Conservation (phyloP, 2,329 filamentous ascomycete species). For the Penicillium sumatraense region DNA sequence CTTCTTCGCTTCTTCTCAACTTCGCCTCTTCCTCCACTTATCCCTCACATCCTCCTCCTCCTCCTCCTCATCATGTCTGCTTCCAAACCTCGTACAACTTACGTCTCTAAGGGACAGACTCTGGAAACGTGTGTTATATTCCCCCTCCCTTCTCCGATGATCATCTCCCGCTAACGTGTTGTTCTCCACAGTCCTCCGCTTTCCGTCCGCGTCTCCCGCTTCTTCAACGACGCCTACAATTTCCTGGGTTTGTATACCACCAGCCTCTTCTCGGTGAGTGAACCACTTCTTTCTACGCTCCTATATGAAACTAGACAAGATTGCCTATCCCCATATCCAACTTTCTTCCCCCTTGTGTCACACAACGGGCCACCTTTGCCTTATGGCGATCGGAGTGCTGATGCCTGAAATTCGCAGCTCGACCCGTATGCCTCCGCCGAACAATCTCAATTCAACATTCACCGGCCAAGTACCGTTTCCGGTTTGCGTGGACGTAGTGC, state of each 20-base stretch:
- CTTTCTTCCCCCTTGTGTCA: neutral
- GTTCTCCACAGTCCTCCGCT: conserved; percentile 46
- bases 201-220: conserved; percentile 46
- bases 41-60: neutral
- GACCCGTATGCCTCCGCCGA: conserved; percentile 53
- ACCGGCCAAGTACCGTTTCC: conserved; percentile 32
- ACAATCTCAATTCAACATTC: conserved; percentile 51
- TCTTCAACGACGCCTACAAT: conserved; percentile 49
- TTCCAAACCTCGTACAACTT: conserved; percentile 32
- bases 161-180: conserved; percentile 1
- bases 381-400: conserved; percentile 14
- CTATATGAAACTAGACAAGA: neutral
- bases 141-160: neutral
- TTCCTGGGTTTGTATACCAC: conserved; percentile 56
- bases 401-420: conserved; percentile 37
- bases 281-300: neutral
- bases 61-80: conserved; percentile 36
- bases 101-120: conserved; percentile 47
- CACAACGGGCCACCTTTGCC: neutral
- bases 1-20: no score
- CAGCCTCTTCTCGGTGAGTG: conserved; percentile 52
- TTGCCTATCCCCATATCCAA: no score
- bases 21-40: neutral
- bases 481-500: conserved; percentile 30
- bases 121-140: conserved; percentile 37